Evolutionary conservation across 176 grass and related monocot genomes (phyloP).

Genomic region (Bolboschoenus planiculmis): DNA sequence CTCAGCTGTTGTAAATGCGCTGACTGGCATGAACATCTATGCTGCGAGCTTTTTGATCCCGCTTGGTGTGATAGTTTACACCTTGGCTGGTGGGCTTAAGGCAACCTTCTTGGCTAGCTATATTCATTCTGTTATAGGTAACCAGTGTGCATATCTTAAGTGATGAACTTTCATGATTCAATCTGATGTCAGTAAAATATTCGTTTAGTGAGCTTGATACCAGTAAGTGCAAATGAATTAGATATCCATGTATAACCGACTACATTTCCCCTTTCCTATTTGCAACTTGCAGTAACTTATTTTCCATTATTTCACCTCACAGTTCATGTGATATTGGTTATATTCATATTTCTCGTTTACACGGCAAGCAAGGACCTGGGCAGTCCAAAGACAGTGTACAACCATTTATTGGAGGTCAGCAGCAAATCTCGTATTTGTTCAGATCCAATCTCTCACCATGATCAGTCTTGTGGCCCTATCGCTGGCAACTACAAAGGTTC

Average conservation of each 20-base stretch:
- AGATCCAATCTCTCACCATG: conserved; percentile 35
- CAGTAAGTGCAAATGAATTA: neutral
- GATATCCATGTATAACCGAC: neutral
- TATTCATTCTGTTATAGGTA: conserved; percentile 70
- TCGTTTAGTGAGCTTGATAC: neutral
- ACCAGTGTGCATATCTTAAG: neutral
- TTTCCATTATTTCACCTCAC: neutral
- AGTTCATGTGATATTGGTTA: conserved; percentile 60
- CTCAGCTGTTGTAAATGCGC: conserved; percentile 63
- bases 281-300: neutral
- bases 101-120: conserved; percentile 80
- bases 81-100: conserved; percentile 64
- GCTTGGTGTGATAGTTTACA: conserved; percentile 67
- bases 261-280: neutral
- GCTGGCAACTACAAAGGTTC: conserved; percentile 62
- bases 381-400: conserved; percentile 51
- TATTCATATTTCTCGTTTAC: conserved; percentile 70
- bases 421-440: conserved; percentile 39
- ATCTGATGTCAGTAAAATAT: neutral
- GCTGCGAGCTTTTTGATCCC: conserved; percentile 74
- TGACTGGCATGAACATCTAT: conserved; percentile 64
- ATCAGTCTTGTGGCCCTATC: conserved; percentile 59
- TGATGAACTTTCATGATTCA: neutral
- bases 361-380: conserved; percentile 43
- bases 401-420: conserved; percentile 39